phyloP scores from a whole-genome alignment of 2,329 filamentous ascomycete species.

The Elsinoe ampelina region DNA sequence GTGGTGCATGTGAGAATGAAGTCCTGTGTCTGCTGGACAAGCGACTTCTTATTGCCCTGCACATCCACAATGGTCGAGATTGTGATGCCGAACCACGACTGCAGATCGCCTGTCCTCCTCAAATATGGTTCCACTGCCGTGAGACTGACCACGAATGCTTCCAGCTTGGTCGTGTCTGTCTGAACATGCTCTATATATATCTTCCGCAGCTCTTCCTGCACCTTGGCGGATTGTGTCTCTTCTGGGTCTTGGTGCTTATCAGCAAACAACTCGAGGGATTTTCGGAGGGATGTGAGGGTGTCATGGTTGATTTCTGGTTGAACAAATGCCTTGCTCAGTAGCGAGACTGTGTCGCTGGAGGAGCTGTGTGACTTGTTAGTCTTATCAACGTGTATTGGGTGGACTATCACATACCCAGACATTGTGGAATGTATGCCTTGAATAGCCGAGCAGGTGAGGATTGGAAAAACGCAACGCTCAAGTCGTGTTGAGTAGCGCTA shows the following conservation, averaged over 20 bases:
- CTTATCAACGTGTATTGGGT: background rate
- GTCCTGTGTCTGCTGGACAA: slow-evolving; percentile 56
- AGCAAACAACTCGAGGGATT: slow-evolving; percentile 57
- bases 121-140: slow-evolving; percentile 56
- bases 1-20: slow-evolving; percentile 56
- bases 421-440: slow-evolving; percentile 2
- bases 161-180: slow-evolving; percentile 47
- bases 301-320: slow-evolving; percentile 36
- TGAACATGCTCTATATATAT: slow-evolving; percentile 58
- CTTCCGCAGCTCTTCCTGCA: slow-evolving; percentile 62
- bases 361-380: slow-evolving; percentile 26
- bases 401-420: slow-evolving; percentile 7
- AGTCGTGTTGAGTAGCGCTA: background rate
- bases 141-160: slow-evolving; percentile 60
- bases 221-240: slow-evolving; percentile 57
- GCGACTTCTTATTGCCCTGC: slow-evolving; percentile 51
- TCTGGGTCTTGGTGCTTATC: slow-evolving; percentile 59
- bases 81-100: slow-evolving; percentile 63
- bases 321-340: slow-evolving; percentile 33
- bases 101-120: slow-evolving; percentile 51
- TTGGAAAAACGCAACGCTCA: background rate
- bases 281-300: slow-evolving; percentile 54
- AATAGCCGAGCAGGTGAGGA: background rate
- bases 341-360: slow-evolving; percentile 37
- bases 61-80: slow-evolving; percentile 48